phyloP scores from a whole-genome alignment of 345 rosid species.

The Syzygium grande region DNA sequence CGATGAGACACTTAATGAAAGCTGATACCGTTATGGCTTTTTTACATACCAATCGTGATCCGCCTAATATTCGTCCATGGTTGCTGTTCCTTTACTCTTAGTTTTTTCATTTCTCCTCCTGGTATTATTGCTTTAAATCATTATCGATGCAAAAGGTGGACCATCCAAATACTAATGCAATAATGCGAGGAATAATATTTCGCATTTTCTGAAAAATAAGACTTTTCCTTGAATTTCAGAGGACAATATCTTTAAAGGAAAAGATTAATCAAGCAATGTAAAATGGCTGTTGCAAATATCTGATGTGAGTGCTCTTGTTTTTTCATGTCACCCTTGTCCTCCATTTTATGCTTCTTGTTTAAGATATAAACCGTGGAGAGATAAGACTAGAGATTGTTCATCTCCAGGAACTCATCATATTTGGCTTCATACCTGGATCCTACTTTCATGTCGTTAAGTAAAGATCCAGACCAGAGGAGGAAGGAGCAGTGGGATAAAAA shows the following conservation, averaged over 20 bases:
- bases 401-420: slow-evolving; percentile 67
- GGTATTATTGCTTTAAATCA: background rate
- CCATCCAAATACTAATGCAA: background rate
- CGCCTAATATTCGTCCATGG: background rate
- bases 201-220: background rate
- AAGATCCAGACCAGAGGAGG: slow-evolving; percentile 95
- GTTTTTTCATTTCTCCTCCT: background rate
- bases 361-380: background rate
- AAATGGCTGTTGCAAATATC: background rate
- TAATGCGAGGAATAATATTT: background rate
- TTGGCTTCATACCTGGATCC: slow-evolving; percentile 94
- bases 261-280: background rate
- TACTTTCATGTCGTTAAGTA: slow-evolving; percentile 89
- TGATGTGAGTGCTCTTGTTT: background rate
- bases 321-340: background rate
- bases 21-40: background rate
- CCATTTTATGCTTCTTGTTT: background rate
- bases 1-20: background rate
- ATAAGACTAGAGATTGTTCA: background rate
- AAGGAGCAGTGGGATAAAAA: slow-evolving; percentile 96
- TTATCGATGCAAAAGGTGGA: background rate
- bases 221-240: background rate
- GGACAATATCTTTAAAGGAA: background rate
- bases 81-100: background rate
- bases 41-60: background rate